Conservation (phyloP, 257 asterid species). For the Voacanga thouarsii region DNA sequence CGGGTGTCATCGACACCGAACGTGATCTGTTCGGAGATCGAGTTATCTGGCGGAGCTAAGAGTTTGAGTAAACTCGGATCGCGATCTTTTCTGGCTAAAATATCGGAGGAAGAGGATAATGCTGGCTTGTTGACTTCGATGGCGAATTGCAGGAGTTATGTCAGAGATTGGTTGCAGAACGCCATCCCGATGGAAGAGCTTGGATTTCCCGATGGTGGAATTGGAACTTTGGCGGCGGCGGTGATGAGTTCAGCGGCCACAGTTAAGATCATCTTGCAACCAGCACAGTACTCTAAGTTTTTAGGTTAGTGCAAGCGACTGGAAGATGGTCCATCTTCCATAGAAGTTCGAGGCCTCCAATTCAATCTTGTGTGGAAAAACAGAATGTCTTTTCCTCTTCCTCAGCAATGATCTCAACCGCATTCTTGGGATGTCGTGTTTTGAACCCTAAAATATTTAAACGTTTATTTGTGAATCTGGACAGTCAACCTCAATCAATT, state of each 20-base stretch:
- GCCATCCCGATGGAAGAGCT: slow-evolving; percentile 27
- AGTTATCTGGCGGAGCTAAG: slow-evolving; percentile 5
- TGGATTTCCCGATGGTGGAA: slow-evolving; percentile 48
- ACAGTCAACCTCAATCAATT: too few relatives aligned
- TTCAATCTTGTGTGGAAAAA: too few relatives aligned
- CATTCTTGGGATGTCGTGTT: too few relatives aligned
- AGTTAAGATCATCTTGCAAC: too few relatives aligned
- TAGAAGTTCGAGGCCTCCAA: too few relatives aligned
- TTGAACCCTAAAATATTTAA: too few relatives aligned
- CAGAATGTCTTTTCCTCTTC: too few relatives aligned
- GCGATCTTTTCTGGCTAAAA: slow-evolving; percentile 23
- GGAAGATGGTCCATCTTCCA: too few relatives aligned
- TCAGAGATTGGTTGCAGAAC: slow-evolving; percentile 13
- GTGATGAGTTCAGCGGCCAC: slow-evolving; percentile 24
- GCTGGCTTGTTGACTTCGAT: slow-evolving; percentile 10
- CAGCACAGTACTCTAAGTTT: too few relatives aligned
- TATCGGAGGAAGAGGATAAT: slow-evolving; percentile 35
- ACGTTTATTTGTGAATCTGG: too few relatives aligned
- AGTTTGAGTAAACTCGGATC: slow-evolving; percentile 33
- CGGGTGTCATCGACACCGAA: slow-evolving; percentile 43
- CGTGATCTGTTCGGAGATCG: slow-evolving; percentile 23
- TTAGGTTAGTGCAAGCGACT: too few relatives aligned
- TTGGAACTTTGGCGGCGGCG: slow-evolving; percentile 42
- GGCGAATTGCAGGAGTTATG: slow-evolving; percentile 17
- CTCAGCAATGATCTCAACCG: too few relatives aligned